phyloP scores from a whole-genome alignment of 2,329 filamentous ascomycete genomes.

The Sodiomyces alkalinus region DNA sequence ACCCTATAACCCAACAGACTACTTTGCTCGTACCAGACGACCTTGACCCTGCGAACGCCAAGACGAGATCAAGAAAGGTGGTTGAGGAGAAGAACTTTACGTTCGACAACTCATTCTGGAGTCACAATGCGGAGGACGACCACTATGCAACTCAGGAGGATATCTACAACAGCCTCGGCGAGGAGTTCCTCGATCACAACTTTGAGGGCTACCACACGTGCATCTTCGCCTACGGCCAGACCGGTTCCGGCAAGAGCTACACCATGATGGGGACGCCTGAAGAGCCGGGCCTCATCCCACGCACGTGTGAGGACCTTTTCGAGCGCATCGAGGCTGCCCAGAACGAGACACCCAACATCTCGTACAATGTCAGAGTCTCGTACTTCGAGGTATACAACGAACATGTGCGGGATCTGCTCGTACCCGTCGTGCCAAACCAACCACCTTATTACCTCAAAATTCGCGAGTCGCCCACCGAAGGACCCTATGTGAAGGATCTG shows the following conservation, averaged over 20 bases:
- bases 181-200: constrained; percentile 97
- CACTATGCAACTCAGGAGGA: constrained; percentile 90
- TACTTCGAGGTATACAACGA: constrained; percentile 99
- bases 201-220: constrained; percentile 99
- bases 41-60: constrained; percentile 33
- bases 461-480: constrained; percentile 84
- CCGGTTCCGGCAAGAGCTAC: constrained; percentile 93
- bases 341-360: constrained; percentile 77
- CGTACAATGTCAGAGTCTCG: constrained; percentile 91
- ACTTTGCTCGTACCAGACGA: constrained; percentile 58
- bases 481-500: constrained; percentile 91
- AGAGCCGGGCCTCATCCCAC: constrained; percentile 79
- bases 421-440: constrained; percentile 53
- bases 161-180: constrained; percentile 84
- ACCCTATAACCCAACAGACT: constrained; percentile 72
- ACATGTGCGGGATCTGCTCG: constrained; percentile 86
- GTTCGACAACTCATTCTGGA: constrained; percentile 98
- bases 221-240: constrained; percentile 97
- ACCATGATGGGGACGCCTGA: constrained; percentile 90
- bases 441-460: constrained; percentile 91
- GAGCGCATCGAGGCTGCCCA: constrained; percentile 69
- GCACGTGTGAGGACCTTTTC: constrained; percentile 92
- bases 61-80: constrained; percentile 53
- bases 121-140: constrained; percentile 60
- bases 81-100: constrained; percentile 83